A percentile compares a stretch with the other conserved stretches of the same genome.
phyloP scores from a whole-genome alignment of 1,139 yeast species.

The Magnusiomyces tetraspermus region DNA sequence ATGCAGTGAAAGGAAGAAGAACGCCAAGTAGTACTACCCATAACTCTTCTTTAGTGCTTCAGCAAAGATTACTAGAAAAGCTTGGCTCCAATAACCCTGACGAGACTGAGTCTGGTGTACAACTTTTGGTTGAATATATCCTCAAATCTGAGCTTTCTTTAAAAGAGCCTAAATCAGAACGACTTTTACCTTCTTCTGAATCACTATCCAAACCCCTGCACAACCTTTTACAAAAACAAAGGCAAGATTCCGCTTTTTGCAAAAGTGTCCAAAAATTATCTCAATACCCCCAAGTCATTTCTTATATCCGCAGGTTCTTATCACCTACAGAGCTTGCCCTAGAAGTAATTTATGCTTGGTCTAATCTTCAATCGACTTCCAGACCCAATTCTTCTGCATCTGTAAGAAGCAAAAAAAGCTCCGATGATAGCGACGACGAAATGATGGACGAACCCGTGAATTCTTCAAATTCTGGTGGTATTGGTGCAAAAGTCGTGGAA shows the following conservation, averaged over 20 bases:
- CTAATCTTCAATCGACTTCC: neutral
- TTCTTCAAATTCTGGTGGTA: neutral
- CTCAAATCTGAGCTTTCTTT: neutral
- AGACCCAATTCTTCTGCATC: neutral
- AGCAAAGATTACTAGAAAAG: neutral
- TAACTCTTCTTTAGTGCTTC: neutral
- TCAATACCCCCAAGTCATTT: neutral
- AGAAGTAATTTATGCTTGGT: neutral
- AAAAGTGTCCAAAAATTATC: neutral
- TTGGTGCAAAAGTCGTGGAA: neutral
- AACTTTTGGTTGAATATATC: neutral
- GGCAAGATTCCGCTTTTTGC: neutral
- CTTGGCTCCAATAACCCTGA: neutral
- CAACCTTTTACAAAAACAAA: neutral
- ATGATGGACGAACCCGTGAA: neutral
- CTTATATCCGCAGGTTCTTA: neutral
- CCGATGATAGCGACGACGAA: neutral
- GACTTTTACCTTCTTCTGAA: neutral
- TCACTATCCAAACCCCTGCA: neutral
- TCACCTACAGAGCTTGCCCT: slow-evolving; percentile 5
- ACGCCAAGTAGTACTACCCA: neutral
- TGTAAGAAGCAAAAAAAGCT: neutral
- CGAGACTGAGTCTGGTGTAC: neutral
- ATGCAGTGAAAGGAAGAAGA: neutral
- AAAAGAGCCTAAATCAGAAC: neutral